Conservation (phyloP, 805 yeast species). For the Danielia oregonensis region DNA sequence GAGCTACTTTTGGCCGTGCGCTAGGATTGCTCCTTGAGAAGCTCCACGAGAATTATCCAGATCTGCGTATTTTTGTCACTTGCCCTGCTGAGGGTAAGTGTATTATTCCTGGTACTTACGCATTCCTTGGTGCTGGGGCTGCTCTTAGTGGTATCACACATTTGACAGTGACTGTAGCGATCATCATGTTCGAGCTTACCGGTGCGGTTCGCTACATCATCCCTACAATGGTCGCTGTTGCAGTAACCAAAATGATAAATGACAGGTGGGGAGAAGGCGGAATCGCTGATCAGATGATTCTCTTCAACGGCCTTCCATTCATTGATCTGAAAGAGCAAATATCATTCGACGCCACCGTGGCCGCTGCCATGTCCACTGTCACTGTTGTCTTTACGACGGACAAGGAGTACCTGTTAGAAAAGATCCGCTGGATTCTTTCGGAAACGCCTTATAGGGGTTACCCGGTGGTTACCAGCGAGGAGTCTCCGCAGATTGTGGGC, state of each 20-base stretch:
- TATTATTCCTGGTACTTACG: constrained; percentile 91
- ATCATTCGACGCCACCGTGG: constrained; percentile 41
- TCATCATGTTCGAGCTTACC: constrained; percentile 92
- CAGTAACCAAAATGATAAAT: constrained; percentile 76
- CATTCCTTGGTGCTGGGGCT: constrained; percentile 95
- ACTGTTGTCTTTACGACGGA: constrained; percentile 35
- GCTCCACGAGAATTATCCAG: constrained; percentile 26
- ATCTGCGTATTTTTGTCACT: constrained; percentile 30
- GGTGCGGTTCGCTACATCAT: constrained; percentile 90
- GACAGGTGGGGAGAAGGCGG: constrained; percentile 78
- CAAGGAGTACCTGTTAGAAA: constrained; percentile 24
- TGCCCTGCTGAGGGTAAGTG: constrained; percentile 44
- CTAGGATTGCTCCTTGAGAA: constrained; percentile 70
- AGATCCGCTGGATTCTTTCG: constrained; percentile 29
- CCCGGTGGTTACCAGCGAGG: constrained; percentile 48
- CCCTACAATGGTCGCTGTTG: constrained; percentile 95
- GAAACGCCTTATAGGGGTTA: constrained; percentile 43
- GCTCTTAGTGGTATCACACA: constrained; percentile 93
- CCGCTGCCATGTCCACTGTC: constrained; percentile 59
- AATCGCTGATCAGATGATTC: constrained; percentile 93
- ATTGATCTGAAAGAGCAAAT: constrained; percentile 70
- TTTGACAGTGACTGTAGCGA: constrained; percentile 86
- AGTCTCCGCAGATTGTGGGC: constrained; percentile 42
- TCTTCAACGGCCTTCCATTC: constrained; percentile 82
- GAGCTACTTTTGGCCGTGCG: constrained; percentile 91